Evolutionary conservation across 2,329 filamentous ascomycete genomes (phyloP).

Genomic region (Phaeomoniella chlamydospora): DNA sequence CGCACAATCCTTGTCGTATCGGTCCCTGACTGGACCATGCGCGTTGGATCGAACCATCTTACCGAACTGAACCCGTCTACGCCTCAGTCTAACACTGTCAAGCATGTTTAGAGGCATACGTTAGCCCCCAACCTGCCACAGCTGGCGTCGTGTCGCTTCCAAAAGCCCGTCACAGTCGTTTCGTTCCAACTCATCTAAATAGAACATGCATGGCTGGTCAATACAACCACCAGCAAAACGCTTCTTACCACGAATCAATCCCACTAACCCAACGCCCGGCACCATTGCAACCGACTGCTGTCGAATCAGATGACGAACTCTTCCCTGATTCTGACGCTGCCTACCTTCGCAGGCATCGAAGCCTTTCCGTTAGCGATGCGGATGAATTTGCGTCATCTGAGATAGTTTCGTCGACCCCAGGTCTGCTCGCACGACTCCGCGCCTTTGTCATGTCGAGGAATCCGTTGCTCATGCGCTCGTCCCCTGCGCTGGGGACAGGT

Average conservation of each 20-base stretch:
- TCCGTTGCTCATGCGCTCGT: conserved; percentile 44
- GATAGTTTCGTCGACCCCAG: neutral
- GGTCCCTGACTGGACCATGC: no score
- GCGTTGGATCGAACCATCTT: no score
- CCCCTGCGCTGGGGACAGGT: conserved; percentile 44
- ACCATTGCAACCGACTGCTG: neutral
- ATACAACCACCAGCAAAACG: neutral
- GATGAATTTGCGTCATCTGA: neutral
- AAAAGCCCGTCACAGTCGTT: no score
- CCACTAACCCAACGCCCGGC: neutral
- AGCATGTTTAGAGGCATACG: no score
- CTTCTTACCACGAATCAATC: neutral
- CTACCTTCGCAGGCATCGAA: conserved; percentile 1
- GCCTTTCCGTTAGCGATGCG: conserved; percentile 1
- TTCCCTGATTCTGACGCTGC: neutral
- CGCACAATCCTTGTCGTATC: no score
- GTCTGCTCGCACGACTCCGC: conserved; percentile 7
- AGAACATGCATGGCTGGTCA: neutral
- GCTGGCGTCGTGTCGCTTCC: no score
- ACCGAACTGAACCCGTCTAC: no score
- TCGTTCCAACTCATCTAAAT: no score
- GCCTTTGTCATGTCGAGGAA: conserved; percentile 30
- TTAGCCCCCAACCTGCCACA: no score
- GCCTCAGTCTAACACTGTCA: no score
- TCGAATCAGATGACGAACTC: neutral